A percentile compares a stretch with the other conserved stretches of the same genome.
Evolutionary conservation across 1,284 basidiomycete genomes (phyloP).

Genomic region (Tilletiopsis washingtonensis): DNA sequence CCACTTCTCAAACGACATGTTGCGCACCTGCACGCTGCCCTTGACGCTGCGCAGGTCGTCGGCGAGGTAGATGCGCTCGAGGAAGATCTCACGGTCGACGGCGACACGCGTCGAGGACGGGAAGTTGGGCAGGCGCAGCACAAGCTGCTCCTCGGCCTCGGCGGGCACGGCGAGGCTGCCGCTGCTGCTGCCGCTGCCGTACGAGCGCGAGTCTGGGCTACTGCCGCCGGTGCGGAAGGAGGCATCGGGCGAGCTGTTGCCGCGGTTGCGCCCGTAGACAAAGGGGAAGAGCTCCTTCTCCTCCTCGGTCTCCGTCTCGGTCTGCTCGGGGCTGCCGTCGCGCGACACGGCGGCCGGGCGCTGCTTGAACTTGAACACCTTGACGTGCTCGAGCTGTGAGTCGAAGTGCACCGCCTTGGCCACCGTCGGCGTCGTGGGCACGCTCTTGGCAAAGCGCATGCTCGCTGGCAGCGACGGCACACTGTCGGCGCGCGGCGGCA

Average conservation of each 20-base stretch:
- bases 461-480: constrained; percentile 16
- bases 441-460: constrained; percentile 20
- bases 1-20: constrained; percentile 79
- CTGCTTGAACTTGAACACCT: constrained; percentile 85
- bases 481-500: constrained; percentile 54
- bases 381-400: constrained; percentile 74
- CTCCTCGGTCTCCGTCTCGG: constrained; percentile 66
- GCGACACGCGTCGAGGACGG: constrained; percentile 49
- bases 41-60: constrained; percentile 58
- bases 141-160: constrained; percentile 42
- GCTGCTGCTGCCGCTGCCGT: too few species aligned
- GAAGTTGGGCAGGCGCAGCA: constrained; percentile 54
- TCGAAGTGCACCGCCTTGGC: constrained; percentile 89
- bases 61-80: constrained; percentile 57
- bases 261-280: constrained; percentile 50
- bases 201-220: not conserved
- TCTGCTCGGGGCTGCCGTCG: constrained; percentile 78
- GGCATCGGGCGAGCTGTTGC: not conserved
- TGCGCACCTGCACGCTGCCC: constrained; percentile 71
- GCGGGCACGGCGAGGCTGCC: not conserved
- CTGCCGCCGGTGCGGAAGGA: not conserved
- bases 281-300: constrained; percentile 55
- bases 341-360: constrained; percentile 86
- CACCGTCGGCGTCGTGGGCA: constrained; percentile 56
- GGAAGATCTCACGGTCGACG: constrained; percentile 51